A percentile compares a stretch with the other conserved stretches of the same genome.
These are phyloP conservation scores for Thielaviopsis musarum DNA, from an alignment of 2,329 filamentous ascomycete genomes.

Conservation along the genomic window DNA sequence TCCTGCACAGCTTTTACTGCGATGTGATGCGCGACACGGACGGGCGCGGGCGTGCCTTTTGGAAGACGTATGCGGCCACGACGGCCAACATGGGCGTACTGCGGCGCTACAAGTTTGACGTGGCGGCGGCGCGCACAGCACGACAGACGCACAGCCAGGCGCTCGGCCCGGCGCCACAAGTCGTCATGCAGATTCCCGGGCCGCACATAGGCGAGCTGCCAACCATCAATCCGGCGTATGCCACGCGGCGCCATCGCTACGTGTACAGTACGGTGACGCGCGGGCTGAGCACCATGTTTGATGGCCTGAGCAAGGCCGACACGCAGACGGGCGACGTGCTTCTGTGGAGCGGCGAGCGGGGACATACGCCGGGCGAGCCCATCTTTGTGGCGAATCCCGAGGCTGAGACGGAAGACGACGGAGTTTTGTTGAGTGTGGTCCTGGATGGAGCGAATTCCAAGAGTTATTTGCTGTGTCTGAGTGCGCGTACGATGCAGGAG, in stretches of 20 bases:
- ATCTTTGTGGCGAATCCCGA: constrained; percentile 40
- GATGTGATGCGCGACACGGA: constrained; percentile 43
- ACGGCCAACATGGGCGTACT: constrained; percentile 22
- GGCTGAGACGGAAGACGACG: constrained; percentile 41
- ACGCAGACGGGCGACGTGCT: constrained; percentile 31
- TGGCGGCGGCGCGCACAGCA: constrained; percentile 16
- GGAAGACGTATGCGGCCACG: constrained; percentile 23
- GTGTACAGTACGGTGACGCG: constrained; percentile 40
- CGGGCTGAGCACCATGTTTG: constrained; percentile 42
- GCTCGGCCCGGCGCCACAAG: constrained; percentile 7
- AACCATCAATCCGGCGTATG: constrained; percentile 42
- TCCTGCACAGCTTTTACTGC: constrained; percentile 53
- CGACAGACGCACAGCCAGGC: background rate
- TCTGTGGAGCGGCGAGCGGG: constrained; percentile 39
- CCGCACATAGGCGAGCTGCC: constrained; percentile 47
- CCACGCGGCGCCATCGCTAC: constrained; percentile 38
- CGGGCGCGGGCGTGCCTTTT: constrained; percentile 26
- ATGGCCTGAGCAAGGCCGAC: constrained; percentile 51
- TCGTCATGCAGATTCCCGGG: constrained; percentile 29
- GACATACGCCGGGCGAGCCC: constrained; percentile 51
- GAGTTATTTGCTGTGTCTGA: constrained; percentile 50
- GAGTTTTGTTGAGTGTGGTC: constrained; percentile 44
- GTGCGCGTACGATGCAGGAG: constrained; percentile 46
- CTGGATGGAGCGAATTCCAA: constrained; percentile 40
- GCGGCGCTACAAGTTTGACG: constrained; percentile 26